Base-by-base conservation (phyloP, 1,284 basidiomycete genomes). In the Rhodotorula sp. region DNA sequence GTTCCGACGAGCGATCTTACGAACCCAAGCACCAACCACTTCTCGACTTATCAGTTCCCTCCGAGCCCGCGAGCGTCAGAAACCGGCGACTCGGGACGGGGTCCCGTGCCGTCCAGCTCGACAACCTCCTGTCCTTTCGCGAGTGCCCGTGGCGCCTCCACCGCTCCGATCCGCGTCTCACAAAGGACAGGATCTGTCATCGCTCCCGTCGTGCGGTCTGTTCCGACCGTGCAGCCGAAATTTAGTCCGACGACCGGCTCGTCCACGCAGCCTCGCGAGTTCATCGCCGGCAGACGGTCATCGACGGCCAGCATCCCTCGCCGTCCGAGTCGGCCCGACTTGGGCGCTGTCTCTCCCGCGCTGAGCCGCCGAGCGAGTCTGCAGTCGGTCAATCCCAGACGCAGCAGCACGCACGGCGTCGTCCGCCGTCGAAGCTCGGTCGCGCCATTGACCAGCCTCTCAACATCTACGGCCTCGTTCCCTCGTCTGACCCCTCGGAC, bases 241-340 rank as follows among this genome's bases (percentile, higher is more conserved):
- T 6, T 6, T 50, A 19, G 49, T 23, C 49, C 49, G 49, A 1
- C 19, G 38, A 43, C 38, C 38, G 12, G 1, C 2, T 43, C 38
- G 38, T 43, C 38, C 38, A 43, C 38, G 38, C 64, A 55, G 50
- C 59, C 58, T n/a, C 47, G 68, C 58, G 68, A 75, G 15, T 70
- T 72, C 56, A n/a, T 68, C 23, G 60, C 55, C 7, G 59, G 60
- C 60, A 54, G 71, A 10, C 67, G 54, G 15, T 49, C 60, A 10
- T 60, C 61, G 26, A 62, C 61, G 18, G 62, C 59, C 34, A 48
- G 55, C 12, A 57, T 62, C 7, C 45, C 23, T 19, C 59, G 31
- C 26, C 50, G 61, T 16, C n/a, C 23, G n/a, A 66, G 64, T 28
- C 16, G 60, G 14, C 48, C 50, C 2, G 69, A 57, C 21, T 26